phyloP scores from a whole-genome alignment of 2,329 filamentous ascomycete species.

The Dothistroma septosporum region DNA sequence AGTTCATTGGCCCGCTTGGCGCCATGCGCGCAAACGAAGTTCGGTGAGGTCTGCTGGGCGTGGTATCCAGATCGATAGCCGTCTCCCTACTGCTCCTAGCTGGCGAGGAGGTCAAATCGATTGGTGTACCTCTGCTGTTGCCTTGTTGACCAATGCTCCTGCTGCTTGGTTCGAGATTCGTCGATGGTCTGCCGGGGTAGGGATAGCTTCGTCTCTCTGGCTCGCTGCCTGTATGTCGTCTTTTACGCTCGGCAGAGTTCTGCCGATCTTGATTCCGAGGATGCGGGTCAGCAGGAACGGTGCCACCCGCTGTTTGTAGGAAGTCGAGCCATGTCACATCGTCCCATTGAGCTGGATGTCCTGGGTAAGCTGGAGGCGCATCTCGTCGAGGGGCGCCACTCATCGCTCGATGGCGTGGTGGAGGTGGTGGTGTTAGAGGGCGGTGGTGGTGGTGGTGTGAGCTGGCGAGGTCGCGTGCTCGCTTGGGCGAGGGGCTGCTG shows the following conservation, averaged over 20 bases:
- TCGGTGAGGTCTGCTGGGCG: not conserved
- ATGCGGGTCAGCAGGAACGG: constrained; percentile 9
- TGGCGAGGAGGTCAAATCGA: constrained; percentile 26
- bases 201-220: constrained; percentile 24
- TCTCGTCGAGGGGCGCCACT: not conserved
- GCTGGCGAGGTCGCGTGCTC: not conserved
- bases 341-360: constrained; percentile 9
- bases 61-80: not conserved
- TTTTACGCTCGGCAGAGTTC: constrained; percentile 29
- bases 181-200: constrained; percentile 13
- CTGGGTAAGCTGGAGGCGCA: constrained; percentile 2
- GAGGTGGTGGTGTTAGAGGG: not conserved
- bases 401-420: not conserved
- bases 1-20: too few relatives aligned
- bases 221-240: constrained; percentile 26
- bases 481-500: not conserved
- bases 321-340: constrained; percentile 27
- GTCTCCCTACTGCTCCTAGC: constrained; percentile 3
- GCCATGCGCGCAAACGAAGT: not conserved
- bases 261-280: constrained; percentile 7
- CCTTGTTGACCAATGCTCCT: constrained; percentile 8
- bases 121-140: constrained; percentile 17
- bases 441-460: not conserved
- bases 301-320: constrained; percentile 25
- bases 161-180: not conserved